Conservation (phyloP, 1,284 basidiomycete genomes). For the Ustilago cynodontis region DNA sequence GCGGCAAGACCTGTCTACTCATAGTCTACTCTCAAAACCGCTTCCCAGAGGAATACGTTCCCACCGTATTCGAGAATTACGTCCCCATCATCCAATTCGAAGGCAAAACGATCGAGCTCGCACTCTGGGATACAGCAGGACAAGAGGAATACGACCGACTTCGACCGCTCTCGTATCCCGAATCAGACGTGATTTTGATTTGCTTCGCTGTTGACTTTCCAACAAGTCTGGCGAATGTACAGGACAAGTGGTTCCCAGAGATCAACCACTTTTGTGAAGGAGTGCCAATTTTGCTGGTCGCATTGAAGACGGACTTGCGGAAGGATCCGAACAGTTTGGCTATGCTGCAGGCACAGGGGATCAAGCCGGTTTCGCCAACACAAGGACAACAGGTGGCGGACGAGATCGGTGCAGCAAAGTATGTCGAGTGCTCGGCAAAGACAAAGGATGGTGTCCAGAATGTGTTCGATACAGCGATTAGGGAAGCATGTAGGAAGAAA, state of each 20-base stretch:
- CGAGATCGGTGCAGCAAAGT: slow-evolving; percentile 90
- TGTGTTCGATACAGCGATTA: slow-evolving; percentile 89
- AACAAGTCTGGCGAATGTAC: slow-evolving; percentile 91
- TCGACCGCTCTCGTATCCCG: slow-evolving; percentile 81
- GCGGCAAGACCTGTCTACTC: slow-evolving; percentile 79
- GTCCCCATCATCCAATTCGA: slow-evolving; percentile 91
- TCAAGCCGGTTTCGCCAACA: slow-evolving; percentile 82
- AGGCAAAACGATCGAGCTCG: slow-evolving; percentile 90
- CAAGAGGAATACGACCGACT: slow-evolving; percentile 79
- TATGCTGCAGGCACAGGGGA: slow-evolving; percentile 93
- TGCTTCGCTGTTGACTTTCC: slow-evolving; percentile 93
- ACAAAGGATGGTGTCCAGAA: slow-evolving; percentile 88
- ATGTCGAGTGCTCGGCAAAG: slow-evolving; percentile 95
- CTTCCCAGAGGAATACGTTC: slow-evolving; percentile 96
- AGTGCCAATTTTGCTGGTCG: slow-evolving; percentile 91
- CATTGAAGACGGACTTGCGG: slow-evolving; percentile 86
- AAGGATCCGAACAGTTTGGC: slow-evolving; percentile 86
- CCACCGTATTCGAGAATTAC: slow-evolving; percentile 91
- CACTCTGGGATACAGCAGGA: slow-evolving; percentile 94
- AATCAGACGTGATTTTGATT: slow-evolving; percentile 92
- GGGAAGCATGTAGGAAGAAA: slow-evolving; percentile 76
- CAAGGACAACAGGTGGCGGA: slow-evolving; percentile 77
- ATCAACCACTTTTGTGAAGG: slow-evolving; percentile 96
- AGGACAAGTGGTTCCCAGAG: slow-evolving; percentile 98
- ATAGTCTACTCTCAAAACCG: slow-evolving; percentile 93